Percentiles rank a stretch among this genome's conserved stretches.
Evolutionary conservation across 2,329 filamentous ascomycete genomes (phyloP).

Genomic region (Blastomyces emzantsi): DNA sequence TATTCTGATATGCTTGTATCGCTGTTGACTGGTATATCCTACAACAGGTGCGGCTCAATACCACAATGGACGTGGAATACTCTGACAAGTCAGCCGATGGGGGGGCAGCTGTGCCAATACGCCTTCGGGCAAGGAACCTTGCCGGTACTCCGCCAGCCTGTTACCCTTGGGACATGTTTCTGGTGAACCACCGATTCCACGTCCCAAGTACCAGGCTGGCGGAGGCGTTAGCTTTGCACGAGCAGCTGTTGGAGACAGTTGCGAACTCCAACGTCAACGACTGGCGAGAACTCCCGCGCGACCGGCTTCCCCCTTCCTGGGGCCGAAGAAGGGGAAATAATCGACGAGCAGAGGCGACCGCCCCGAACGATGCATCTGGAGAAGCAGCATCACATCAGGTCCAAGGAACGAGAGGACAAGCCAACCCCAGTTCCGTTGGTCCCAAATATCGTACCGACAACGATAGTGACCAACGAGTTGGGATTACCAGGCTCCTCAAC

Average conservation of each 20-base stretch:
- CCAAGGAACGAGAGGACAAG: neutral
- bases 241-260: conserved; percentile 16
- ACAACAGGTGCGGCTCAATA: conserved; percentile 17
- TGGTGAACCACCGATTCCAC: conserved; percentile 14
- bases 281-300: conserved; percentile 19
- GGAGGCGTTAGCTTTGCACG: conserved; percentile 16
- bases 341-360: neutral
- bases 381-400: neutral
- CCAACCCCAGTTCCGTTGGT: neutral
- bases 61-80: conserved; percentile 21
- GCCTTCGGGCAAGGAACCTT: conserved; percentile 19
- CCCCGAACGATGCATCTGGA: neutral
- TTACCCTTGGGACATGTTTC: conserved; percentile 19
- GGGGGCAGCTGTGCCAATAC: neutral
- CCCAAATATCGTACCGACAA: neutral
- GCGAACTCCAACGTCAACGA: conserved; percentile 7
- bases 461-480: neutral
- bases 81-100: neutral
- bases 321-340: neutral
- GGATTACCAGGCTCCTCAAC: neutral
- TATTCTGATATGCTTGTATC: neutral
- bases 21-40: neutral
- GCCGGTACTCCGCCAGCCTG: neutral
- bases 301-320: conserved; percentile 18
- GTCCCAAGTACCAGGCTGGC: conserved; percentile 15